A percentile compares a stretch with the other conserved stretches of the same genome.
Evolutionary conservation across 768 basidiomycete species (phyloP).

Genomic region (Piloderma croceum): DNA sequence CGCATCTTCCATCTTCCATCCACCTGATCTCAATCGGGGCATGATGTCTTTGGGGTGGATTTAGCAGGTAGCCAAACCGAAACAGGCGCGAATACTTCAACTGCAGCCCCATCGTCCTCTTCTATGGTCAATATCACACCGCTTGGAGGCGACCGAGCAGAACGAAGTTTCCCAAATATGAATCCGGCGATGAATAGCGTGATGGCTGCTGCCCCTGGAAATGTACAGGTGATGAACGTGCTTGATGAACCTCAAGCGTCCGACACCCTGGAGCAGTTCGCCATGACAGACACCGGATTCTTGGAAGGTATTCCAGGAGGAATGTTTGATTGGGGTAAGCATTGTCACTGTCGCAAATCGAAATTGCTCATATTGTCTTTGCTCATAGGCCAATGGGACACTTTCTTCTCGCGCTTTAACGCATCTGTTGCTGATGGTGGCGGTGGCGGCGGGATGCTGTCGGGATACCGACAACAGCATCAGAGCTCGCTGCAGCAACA

Average conservation of each 20-base stretch:
- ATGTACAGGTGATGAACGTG: slow-evolving; percentile 74
- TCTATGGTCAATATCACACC: slow-evolving; percentile 57
- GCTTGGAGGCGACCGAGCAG: slow-evolving; percentile 31
- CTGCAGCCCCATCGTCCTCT: slow-evolving; percentile 19
- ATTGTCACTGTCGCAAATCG: slow-evolving; percentile 5
- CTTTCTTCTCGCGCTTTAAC: slow-evolving; percentile 64
- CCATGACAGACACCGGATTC: slow-evolving; percentile 61
- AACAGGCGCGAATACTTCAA: neutral
- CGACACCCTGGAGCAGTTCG: slow-evolving; percentile 55
- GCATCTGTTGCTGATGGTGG: slow-evolving; percentile 4
- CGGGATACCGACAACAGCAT: neutral
- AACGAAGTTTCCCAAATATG: slow-evolving; percentile 48
- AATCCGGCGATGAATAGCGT: slow-evolving; percentile 69
- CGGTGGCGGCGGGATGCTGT: slow-evolving; percentile 1
- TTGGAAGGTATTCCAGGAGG: slow-evolving; percentile 75
- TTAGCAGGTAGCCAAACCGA: no score
- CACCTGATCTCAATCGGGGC: no score
- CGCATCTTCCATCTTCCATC: neutral
- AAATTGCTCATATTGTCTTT: slow-evolving; percentile 2
- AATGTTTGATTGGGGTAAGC: slow-evolving; percentile 84
- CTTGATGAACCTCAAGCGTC: slow-evolving; percentile 56
- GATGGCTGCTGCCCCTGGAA: slow-evolving; percentile 37
- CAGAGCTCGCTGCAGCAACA: neutral
- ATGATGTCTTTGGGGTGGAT: no score
- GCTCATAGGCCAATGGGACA: slow-evolving; percentile 70